Base-by-base conservation (phyloP, 352 stramenopile species). In the Phytophthora fragariae region DNA sequence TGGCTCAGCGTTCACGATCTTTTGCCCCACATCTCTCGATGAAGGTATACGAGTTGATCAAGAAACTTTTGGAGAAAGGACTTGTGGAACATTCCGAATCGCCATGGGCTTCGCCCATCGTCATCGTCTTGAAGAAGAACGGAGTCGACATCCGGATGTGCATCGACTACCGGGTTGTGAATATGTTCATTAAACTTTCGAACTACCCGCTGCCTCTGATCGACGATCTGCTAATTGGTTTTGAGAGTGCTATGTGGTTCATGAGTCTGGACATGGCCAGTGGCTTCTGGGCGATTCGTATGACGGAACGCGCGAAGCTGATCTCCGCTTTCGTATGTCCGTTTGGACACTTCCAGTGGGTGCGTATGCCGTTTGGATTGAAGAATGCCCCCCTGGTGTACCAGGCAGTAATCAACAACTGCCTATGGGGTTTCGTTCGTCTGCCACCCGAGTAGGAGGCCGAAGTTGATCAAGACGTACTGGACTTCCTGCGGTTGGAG, bases 241-340 rank as follows among this genome's bases (percentile, higher is more conserved):
- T 27, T 2, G 24, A 27, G 24, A 27, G 24, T 27, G 24, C 24
- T 27, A 27, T 27, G 24, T 73, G 59, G 58, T 77, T 73, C 15
- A 39, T 72, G n/a, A 71, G 62, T n/a, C 24, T 80, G 0, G 57
- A 73, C 35, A 63, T 63, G 58, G 50, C 59, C 0, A 63, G 12
- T 14, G 53, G 69, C 56, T 81, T 77, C 41, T 81, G 74, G 74
- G 65, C 52, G 0, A 39, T 68, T 2, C 19, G 62, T 0, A 72
- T 76, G 70, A 81, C 70, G 1, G 2, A 37, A 1, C 14, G 65
- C 10, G 70, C 75, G 0, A 70, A 69, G n/a, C 0, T 35, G 4
- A 72, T 81, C 10, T 70, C 47, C 0, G 69, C 64, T 0, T 77
- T 77, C 31, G 63, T 80, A 10, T 80, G 64, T 12, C 68, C 73